These are phyloP conservation scores for Emmonsiellopsis sp. DNA, from an alignment of 2,329 filamentous ascomycete species.

Conservation along the genomic window DNA sequence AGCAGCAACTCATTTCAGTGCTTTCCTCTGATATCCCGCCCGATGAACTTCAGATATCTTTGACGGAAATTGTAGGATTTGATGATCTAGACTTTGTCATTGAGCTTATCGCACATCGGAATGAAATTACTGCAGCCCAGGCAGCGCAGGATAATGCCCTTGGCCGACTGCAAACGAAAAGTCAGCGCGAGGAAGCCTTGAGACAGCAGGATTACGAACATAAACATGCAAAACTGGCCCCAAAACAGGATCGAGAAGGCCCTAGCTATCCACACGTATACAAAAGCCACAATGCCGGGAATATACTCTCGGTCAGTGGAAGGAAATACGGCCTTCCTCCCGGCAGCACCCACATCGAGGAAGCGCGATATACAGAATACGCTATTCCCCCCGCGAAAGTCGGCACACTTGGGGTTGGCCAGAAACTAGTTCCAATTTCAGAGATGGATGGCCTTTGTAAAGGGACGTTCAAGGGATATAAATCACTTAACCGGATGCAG, in stretches of 20 bases:
- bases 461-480: conserved; percentile 91
- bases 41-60: conserved; percentile 80
- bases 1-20: conserved; percentile 66
- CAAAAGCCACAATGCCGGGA: conserved; percentile 71
- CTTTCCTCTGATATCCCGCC: conserved; percentile 62
- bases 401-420: conserved; percentile 61
- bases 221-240: conserved; percentile 63
- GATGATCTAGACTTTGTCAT: conserved; percentile 90
- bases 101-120: conserved; percentile 71
- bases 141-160: conserved; percentile 27
- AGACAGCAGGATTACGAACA: conserved; percentile 70
- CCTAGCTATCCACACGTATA: conserved; percentile 91
- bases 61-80: conserved; percentile 86
- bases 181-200: conserved; percentile 70
- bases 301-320: conserved; percentile 69
- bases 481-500: conserved; percentile 92
- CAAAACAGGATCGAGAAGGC: conserved; percentile 60
- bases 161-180: conserved; percentile 58
- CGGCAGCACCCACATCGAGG: conserved; percentile 62
- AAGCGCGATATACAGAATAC: conserved; percentile 80
- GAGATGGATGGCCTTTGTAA: conserved; percentile 83
- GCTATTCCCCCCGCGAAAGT: conserved; percentile 73
- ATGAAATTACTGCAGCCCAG: conserved; percentile 50
- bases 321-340: conserved; percentile 72
- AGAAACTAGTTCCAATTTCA: conserved; percentile 66